phyloP scores from a whole-genome alignment of 83 land plant genomes.

The Diphasiastrum complanatum region DNA sequence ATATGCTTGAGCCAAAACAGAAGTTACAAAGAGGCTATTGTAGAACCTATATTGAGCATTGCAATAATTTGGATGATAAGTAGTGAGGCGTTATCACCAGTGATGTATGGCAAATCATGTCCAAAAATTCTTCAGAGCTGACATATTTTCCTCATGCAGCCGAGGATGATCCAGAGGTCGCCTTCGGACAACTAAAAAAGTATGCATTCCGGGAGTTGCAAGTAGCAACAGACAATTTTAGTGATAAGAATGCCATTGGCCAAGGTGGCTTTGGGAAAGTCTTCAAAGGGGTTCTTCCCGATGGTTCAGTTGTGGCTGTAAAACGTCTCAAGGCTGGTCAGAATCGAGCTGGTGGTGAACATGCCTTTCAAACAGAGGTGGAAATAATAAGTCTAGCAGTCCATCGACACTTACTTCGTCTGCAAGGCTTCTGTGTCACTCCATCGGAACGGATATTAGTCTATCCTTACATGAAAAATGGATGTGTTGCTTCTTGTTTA shows the following conservation, averaged over 20 bases:
- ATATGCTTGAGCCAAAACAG: too few relatives aligned
- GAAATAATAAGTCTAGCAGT: constrained; percentile 47
- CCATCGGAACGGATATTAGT: constrained; percentile 35
- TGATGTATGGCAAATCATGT: too few relatives aligned
- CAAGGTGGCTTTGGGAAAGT: constrained; percentile 42
- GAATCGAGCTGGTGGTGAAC: constrained; percentile 15
- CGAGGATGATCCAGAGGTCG: too few relatives aligned
- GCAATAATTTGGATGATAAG: too few relatives aligned
- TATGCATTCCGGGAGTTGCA: constrained; percentile 31
- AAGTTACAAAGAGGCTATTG: too few relatives aligned
- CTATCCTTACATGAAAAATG: constrained; percentile 42
- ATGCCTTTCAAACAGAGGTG: constrained; percentile 34
- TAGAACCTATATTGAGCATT: too few relatives aligned
- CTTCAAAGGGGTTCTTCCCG: constrained; percentile 32
- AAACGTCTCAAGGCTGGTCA: constrained; percentile 28
- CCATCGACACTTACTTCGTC: constrained; percentile 41
- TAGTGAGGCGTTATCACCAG: too few relatives aligned
- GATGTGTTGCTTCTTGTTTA: constrained; percentile 13
- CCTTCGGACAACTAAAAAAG: too few relatives aligned
- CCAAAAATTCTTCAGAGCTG: too few relatives aligned
- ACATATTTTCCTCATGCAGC: too few relatives aligned
- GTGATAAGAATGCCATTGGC: constrained; percentile 20
- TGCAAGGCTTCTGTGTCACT: constrained; percentile 36
- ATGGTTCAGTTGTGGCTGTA: constrained; percentile 40
- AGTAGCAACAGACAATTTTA: constrained; percentile 30